These are phyloP conservation scores for Triticum dicoccoides DNA, from an alignment of 176 grass and related monocot genomes.

Conservation along the genomic window DNA sequence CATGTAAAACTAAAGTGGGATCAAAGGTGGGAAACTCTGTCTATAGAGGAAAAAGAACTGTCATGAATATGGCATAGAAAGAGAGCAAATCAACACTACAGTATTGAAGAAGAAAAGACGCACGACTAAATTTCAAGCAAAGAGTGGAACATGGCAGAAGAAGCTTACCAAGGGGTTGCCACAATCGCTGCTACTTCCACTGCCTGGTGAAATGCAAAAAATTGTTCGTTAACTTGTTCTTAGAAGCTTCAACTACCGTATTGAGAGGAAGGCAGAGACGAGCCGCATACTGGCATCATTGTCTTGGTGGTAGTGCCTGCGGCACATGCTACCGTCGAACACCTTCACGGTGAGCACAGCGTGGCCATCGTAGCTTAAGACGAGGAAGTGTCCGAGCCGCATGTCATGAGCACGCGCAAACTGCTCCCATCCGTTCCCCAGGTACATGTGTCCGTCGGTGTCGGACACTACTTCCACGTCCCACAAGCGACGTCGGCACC, in stretches of 20 bases:
- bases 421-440: slow-evolving; percentile 15
- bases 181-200: neutral
- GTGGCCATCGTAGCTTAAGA: slow-evolving; percentile 31
- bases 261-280: neutral
- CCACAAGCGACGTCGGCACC: neutral
- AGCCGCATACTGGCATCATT: neutral
- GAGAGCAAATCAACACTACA: neutral
- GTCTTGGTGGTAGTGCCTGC: neutral
- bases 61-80: neutral
- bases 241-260: neutral
- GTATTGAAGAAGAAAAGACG: neutral
- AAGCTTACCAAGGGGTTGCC: neutral
- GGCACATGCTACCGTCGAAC: slow-evolving; percentile 30
- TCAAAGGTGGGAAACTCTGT: neutral
- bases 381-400: neutral
- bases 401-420: slow-evolving; percentile 29
- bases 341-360: slow-evolving; percentile 19
- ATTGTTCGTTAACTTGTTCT: no score
- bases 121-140: no score
- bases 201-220: neutral
- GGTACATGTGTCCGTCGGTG: slow-evolving; percentile 10
- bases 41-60: neutral
- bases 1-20: neutral
- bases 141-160: neutral
- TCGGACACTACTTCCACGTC: slow-evolving; percentile 6